Evolutionary conservation across 2,329 filamentous ascomycete species (phyloP).

Genomic region (Chrysoporthe puriensis): DNA sequence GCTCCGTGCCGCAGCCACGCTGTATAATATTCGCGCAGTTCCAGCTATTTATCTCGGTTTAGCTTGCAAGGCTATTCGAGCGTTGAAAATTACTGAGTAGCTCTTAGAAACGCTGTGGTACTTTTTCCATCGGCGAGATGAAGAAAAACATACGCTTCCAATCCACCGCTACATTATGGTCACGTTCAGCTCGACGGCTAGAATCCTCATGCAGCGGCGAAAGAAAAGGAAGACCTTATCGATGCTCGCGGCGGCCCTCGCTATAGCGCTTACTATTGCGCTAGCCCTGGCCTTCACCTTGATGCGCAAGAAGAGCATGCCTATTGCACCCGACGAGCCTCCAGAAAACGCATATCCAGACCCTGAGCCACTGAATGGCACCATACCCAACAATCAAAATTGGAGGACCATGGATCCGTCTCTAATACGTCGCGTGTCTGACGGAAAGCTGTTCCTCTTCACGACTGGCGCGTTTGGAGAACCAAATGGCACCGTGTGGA

Average conservation of each 20-base stretch:
- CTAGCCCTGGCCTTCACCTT: not conserved
- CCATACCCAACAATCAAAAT: conserved; percentile 32
- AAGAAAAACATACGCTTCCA: not conserved
- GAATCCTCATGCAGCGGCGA: not conserved
- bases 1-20: not conserved
- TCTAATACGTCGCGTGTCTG: conserved; percentile 32
- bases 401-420: conserved; percentile 32
- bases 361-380: conserved; percentile 31
- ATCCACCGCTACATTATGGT: not conserved
- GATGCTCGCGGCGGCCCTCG: not conserved
- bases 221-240: not conserved
- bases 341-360: conserved; percentile 28
- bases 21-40: no score
- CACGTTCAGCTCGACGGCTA: not conserved
- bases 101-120: no score
- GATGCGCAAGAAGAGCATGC: not conserved
- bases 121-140: not conserved
- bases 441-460: conserved; percentile 33
- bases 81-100: no score
- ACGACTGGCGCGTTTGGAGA: conserved; percentile 30
- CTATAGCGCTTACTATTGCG: not conserved
- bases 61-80: no score
- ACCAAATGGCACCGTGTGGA: conserved; percentile 31
- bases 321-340: not conserved
- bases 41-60: no score